Conservation (phyloP, 2,329 filamentous ascomycete species). For the Thielaviopsis punctulata region DNA sequence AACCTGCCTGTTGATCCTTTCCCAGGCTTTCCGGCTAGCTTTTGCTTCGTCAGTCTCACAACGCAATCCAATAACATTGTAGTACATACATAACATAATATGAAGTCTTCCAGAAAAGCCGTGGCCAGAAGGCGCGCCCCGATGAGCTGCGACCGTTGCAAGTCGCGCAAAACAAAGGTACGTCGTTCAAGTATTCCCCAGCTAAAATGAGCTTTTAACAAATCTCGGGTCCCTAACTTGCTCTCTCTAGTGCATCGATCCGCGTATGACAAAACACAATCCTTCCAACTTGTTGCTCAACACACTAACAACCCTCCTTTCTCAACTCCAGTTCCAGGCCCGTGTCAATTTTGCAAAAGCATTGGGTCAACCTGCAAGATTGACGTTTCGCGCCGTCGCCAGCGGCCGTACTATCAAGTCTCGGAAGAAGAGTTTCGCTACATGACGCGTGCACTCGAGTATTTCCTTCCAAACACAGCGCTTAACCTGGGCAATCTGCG, state of each 20-base stretch:
- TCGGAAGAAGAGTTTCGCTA: slow-evolving; percentile 18
- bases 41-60: too few species aligned
- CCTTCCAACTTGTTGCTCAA: background rate
- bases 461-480: slow-evolving; percentile 16
- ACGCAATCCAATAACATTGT: background rate
- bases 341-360: slow-evolving; percentile 17
- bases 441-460: slow-evolving; percentile 17
- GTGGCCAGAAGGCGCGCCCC: slow-evolving; percentile 15
- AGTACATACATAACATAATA: background rate
- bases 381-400: slow-evolving; percentile 17
- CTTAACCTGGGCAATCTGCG: slow-evolving; percentile 15
- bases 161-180: slow-evolving; percentile 18
- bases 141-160: slow-evolving; percentile 19
- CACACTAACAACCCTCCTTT: background rate
- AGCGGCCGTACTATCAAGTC: slow-evolving; percentile 18
- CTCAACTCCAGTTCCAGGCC: slow-evolving; percentile 15
- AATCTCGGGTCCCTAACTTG: background rate
- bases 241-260: slow-evolving; percentile 11
- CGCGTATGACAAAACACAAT: slow-evolving; percentile 3
- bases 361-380: slow-evolving; percentile 16
- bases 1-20: background rate
- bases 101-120: background rate
- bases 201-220: too few species aligned
- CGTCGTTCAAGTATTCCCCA: background rate
- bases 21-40: too few species aligned